phyloP scores from a whole-genome alignment of 2,329 filamentous ascomycete species.

The Colletotrichum limetticola region DNA sequence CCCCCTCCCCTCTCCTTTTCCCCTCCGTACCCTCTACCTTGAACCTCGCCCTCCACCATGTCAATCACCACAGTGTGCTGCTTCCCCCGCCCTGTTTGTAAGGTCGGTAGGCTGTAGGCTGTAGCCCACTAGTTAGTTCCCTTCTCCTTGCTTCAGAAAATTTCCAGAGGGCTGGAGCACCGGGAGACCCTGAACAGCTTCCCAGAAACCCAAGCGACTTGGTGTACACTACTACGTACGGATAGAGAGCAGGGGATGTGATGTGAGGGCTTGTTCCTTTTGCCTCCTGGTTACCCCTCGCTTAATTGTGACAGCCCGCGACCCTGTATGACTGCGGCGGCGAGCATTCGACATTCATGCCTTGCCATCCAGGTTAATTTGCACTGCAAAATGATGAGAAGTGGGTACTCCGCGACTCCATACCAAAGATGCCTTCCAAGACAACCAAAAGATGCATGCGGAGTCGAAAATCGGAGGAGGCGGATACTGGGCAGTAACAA shows the following conservation, averaged over 20 bases:
- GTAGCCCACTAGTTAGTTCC: neutral
- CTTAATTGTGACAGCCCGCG: slow-evolving; percentile 25
- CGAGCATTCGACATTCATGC: neutral
- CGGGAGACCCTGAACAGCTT: neutral
- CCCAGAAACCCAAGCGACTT: neutral
- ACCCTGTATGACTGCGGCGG: slow-evolving; percentile 17
- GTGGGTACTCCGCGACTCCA: slow-evolving; percentile 1
- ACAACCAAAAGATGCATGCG: neutral
- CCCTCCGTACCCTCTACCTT: neutral
- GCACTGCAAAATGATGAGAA: slow-evolving; percentile 12
- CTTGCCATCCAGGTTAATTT: slow-evolving; percentile 21
- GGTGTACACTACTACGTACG: too few species aligned
- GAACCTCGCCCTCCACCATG: neutral
- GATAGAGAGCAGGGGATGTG: neutral
- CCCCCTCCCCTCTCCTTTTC: neutral
- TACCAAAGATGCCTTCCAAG: slow-evolving; percentile 4
- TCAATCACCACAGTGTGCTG: neutral
- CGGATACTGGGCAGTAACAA: neutral
- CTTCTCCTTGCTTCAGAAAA: neutral
- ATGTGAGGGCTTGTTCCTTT: slow-evolving; percentile 11
- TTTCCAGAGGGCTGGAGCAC: slow-evolving; percentile 17
- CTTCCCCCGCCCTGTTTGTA: neutral
- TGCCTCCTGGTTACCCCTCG: slow-evolving; percentile 18
- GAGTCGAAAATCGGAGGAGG: slow-evolving; percentile 11
- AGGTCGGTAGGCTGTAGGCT: neutral